Base-by-base conservation (phyloP, 2,329 filamentous ascomycete genomes). In the Penicillium sp. region DNA sequence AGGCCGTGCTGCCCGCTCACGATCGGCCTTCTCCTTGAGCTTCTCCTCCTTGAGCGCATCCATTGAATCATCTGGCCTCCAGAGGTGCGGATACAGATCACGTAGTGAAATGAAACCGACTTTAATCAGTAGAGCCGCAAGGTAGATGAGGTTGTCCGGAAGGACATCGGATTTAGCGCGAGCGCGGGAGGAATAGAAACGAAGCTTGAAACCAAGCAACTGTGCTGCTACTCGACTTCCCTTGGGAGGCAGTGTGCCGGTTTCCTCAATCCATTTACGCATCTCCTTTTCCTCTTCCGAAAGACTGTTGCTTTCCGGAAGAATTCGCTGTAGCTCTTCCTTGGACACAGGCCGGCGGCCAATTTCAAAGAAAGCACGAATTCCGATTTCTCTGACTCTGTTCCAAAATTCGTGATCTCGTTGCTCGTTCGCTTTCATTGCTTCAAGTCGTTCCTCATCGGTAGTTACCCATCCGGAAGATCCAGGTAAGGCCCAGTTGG, bases 221-320 rank as follows among this genome's bases (percentile, higher is more conserved):
- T 97, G 93, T 28, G 94, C 94, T 1, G 93, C 93, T 52, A 94
- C 88, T 38, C 84, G 82, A 65, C 96, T 98, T 28, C 94, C 93
- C 28, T 80, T 77, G 1, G 90, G 88, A 4, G 90, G 90, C 3
- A 93, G 72, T 0, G 87, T 94, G 49, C 83, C 84, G 3, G 91
- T 96, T 52, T 81, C 75, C 55, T 81, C 77, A 59, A 94, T 87
- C 88, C 90, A 96, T 57, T 49, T 82, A 80, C 24, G 81, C 74
- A 40, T 77, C 76, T 45, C 78, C 75, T 29, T 81, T 77, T n/a
- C n/a, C n/a, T n/a, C n/a, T n/a, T n/a, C n/a, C n/a, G n/a, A 12
- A 74, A 70, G 21, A 28, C 60, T 61, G 24, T 67, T 69, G 34
- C 68, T 65, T 39, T 72, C 66, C 2, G 70, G 66, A 8, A 75